Evolutionary conservation across 345 rosid genomes (phyloP).

Genomic region (Iberis pinnata): DNA sequence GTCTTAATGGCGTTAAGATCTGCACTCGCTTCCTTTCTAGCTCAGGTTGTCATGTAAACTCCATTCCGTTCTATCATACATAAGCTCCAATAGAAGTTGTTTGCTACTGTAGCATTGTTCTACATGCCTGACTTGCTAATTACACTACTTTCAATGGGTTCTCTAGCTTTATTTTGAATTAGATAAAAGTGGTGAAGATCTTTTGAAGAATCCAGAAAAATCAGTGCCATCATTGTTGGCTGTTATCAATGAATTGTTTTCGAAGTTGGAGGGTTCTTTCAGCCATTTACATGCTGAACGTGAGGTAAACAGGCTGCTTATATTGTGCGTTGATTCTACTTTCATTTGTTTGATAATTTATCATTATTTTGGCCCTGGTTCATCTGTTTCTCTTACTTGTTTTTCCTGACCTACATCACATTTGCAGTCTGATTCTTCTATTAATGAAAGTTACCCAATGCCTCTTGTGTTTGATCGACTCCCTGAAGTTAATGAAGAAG

Average conservation of each 20-base stretch:
- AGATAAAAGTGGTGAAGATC: constrained; percentile 60
- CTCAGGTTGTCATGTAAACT: constrained; percentile 61
- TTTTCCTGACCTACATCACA: constrained; percentile 1
- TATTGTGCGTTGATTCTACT: not conserved
- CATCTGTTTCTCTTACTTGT: too few relatives aligned
- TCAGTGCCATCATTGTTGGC: constrained; percentile 46
- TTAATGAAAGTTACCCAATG: constrained; percentile 53
- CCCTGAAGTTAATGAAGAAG: constrained; percentile 54
- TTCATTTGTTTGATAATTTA: constrained; percentile 6
- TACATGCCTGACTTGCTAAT: constrained; percentile 2
- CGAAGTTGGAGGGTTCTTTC: constrained; percentile 59
- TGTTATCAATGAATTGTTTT: constrained; percentile 46
- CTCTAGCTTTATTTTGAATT: constrained; percentile 68
- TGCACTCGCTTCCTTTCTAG: constrained; percentile 70
- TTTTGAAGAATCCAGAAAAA: constrained; percentile 57
- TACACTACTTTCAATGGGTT: constrained; percentile 12
- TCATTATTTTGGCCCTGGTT: not conserved
- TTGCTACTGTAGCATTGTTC: not conserved
- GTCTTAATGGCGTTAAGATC: constrained; percentile 51
- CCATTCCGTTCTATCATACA: not conserved
- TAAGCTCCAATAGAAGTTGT: not conserved
- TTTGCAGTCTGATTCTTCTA: constrained; percentile 58
- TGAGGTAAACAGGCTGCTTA: constrained; percentile 38
- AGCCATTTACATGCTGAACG: constrained; percentile 50
- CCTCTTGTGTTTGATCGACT: constrained; percentile 58